Conservation (phyloP, 2,329 filamentous ascomycete genomes). For the Rhynchosporium secalis region DNA sequence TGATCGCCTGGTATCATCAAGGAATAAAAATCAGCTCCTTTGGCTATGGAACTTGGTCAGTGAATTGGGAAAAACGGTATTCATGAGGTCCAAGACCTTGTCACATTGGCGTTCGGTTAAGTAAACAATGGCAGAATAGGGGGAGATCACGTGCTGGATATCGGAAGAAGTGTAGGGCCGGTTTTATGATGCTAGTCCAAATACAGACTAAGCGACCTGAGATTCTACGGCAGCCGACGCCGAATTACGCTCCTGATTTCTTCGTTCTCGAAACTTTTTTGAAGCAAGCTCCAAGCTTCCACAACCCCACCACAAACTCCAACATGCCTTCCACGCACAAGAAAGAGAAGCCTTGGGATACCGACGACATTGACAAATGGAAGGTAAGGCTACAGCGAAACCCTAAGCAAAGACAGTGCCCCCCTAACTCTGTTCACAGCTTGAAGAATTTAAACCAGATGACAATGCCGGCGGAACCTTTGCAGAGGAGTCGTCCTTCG, state of each 20-base stretch:
- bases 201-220: not conserved
- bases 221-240: conserved; percentile 11
- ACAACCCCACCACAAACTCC: conserved; percentile 27
- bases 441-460: conserved; percentile 80
- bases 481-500: conserved; percentile 89
- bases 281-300: conserved; percentile 24
- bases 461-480: conserved; percentile 87
- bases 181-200: not conserved
- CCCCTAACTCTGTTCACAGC: conserved; percentile 44
- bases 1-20: not conserved
- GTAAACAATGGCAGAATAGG: not conserved
- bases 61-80: conserved; percentile 5
- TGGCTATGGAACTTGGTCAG: conserved; percentile 9
- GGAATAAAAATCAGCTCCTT: not conserved
- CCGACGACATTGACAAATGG: conserved; percentile 97
- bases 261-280: conserved; percentile 26
- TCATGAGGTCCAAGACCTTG: conserved; percentile 6
- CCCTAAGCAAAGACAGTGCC: conserved; percentile 2
- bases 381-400: conserved; percentile 53
- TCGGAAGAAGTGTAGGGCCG: not conserved
- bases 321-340: conserved; percentile 87
- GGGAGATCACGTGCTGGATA: not conserved
- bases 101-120: conserved; percentile 2
- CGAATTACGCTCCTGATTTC: conserved; percentile 18
- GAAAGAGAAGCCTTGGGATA: conserved; percentile 91